Base-by-base conservation (phyloP, 805 yeast genomes). In the Candida sakaeoensis region DNA sequence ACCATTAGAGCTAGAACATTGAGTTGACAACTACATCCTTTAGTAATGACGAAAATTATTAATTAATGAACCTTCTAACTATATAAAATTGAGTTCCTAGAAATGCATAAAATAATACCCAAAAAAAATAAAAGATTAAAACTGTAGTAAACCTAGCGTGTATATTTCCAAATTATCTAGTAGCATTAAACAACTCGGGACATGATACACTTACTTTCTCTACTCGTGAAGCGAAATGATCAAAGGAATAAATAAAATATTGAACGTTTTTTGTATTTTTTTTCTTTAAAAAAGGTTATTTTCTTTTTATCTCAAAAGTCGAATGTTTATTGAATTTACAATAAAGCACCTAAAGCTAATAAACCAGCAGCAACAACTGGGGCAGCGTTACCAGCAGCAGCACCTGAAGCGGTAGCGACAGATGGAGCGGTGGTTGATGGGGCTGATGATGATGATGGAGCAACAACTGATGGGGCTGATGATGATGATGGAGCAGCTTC, bases 381-480 rank as follows among this genome's bases (percentile, higher is more conserved):
- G 28, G 46, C 44, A 18, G 51, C 43, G 25, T 42, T 42, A 19
- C 42, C 45, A 22, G 42, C 40, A 36, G 42, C 43, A 28, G 47
- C 46, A 33, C 15, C 39, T 27, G 39, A 17, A 14, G 40, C 22
- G n/a, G 44, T 45, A 37, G 44, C 41, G 33, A 39, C 33, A 16
- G 40, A 27, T 34, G 48, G 36, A 18, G 54, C 35, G 33, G 48
- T 46, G 36, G 46, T 41, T 31, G 49, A 42, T 18, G 37, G 36
- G 55, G 32, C 38, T 23, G 49, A 44, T 36, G 64, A 31, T 50
- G 40, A 15, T 24, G 40, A 31, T 28, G 7, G 12, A 22, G 32
- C 55, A 39, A 63, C 57, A 41, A 54, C 55, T n/a, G n/a, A n/a
- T n/a, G n/a, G n/a, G 33, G 66, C 55, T 31, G 51, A 50, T 43